Percentiles rank a stretch among this genome's conserved stretches.
Evolutionary conservation across 306 rosid species (phyloP).

Genomic region (Sicyos edulis): DNA sequence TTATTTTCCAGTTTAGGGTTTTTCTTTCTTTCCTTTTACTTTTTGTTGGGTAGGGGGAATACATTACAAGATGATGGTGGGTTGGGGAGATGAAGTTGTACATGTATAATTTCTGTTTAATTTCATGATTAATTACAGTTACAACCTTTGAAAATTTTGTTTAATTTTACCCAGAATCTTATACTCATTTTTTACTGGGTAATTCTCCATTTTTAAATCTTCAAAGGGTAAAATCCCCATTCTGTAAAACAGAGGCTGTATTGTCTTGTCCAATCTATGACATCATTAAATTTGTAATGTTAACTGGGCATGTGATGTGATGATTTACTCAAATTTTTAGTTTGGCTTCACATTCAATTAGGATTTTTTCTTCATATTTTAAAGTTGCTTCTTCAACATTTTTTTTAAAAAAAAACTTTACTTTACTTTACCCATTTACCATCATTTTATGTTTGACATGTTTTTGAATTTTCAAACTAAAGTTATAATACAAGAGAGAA

Average conservation of each 20-base stretch:
- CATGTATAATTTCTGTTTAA: constrained; percentile 19
- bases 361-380: neutral
- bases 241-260: neutral
- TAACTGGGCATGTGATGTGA: constrained; percentile 20
- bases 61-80: constrained; percentile 18
- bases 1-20: constrained; percentile 6
- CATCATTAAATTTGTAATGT: constrained; percentile 14
- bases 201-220: neutral
- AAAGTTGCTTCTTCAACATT: neutral
- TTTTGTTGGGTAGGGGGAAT: constrained; percentile 21
- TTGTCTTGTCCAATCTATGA: constrained; percentile 18
- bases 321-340: constrained; percentile 13
- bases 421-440: constrained; percentile 1
- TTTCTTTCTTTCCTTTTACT: neutral
- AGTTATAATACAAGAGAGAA: neutral
- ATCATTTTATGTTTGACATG: constrained; percentile 9
- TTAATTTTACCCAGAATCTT: neutral
- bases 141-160: neutral
- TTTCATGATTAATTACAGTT: constrained; percentile 20
- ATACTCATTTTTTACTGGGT: neutral
- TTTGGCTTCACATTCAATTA: constrained; percentile 9
- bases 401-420: neutral
- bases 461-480: constrained; percentile 12
- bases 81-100: constrained; percentile 21
- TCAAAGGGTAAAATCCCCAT: neutral